Base-by-base conservation (phyloP, 306 rosid genomes). In the Prosopis cineraria region DNA sequence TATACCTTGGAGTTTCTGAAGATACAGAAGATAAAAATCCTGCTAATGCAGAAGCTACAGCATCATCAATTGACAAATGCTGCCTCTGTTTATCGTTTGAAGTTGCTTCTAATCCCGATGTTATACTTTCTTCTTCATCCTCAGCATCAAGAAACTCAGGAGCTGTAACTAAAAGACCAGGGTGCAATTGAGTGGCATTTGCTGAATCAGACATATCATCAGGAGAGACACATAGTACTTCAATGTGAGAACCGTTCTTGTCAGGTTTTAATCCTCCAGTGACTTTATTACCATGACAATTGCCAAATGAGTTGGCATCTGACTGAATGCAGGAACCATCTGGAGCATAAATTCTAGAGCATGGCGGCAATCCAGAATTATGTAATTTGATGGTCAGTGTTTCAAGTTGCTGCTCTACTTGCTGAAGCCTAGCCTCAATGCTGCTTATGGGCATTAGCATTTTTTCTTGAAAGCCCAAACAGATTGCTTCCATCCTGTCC, bases 391-490 rank as follows among this genome's bases (percentile, higher is more conserved):
- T 85, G 62, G 78, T 72, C 44, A 93, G 78, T 27, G 84, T 74
- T 75, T 88, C 98, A 84, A 96, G 91, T 60, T 93, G 97, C 88
- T 87, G 90, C 85, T 96, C 99, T 36, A 96, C 96, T 78, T 59
- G 86, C 77, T 88, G 88, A 25, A 96, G 99, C 87, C 99, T 91
- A 33, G 81, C 80, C 84, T 93, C 99, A 41, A 96, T 90, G 88
- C 81, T 85, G 81, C 58, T 87, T 41, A 96, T 88, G 69, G 99
- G 98, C 70, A 82, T 80, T 47, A 87, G 81, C 93, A 96, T 86
- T 62, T 88, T 93, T 74, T 91, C 97, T 86, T 96, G 98, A 84
- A 96, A 90, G 39, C 97, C 84, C 77, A 90, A 55, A 84, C 90
- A 85, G 70, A 87, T 79, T 82, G 84, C 88, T 78, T 93, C 98